phyloP scores from a whole-genome alignment of 192 early-diverging fungal genomes.

The Pilobolus umbonatus region DNA sequence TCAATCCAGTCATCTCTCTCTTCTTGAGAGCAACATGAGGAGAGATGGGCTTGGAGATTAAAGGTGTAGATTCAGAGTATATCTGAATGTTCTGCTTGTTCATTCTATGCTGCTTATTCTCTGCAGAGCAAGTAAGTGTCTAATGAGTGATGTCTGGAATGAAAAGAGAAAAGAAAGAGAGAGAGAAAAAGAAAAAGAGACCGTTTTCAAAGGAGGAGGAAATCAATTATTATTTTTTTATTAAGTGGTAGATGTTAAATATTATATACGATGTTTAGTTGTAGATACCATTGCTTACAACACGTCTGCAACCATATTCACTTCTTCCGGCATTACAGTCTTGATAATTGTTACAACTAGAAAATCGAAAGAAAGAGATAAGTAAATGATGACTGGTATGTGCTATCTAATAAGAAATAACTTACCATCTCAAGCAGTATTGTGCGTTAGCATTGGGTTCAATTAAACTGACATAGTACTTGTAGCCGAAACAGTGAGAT shows the following conservation, averaged over 20 bases:
- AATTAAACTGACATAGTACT: slow-evolving; percentile 33
- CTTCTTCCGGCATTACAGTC: slow-evolving; percentile 43
- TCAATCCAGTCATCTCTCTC: slow-evolving; percentile 40
- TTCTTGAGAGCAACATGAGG: slow-evolving; percentile 12
- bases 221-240: background rate
- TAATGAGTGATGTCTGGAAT: no score
- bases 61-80: slow-evolving; percentile 13
- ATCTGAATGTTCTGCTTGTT: background rate
- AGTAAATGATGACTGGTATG: background rate
- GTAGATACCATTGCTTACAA: slow-evolving; percentile 50
- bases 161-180: background rate
- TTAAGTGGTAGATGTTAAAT: background rate
- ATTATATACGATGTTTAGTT: background rate
- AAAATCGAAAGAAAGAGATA: background rate
- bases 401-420: background rate
- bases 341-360: slow-evolving; percentile 30
- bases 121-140: no score
- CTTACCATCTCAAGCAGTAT: slow-evolving; percentile 37
- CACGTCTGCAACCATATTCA: slow-evolving; percentile 50
- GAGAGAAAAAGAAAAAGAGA: background rate
- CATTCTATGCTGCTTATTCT: background rate
- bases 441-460: slow-evolving; percentile 29
- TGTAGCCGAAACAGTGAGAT: slow-evolving; percentile 28
- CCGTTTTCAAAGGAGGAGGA: background rate
- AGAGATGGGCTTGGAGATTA: background rate